phyloP scores from a whole-genome alignment of 2,329 filamentous ascomycete species.

The Coniella vitis region DNA sequence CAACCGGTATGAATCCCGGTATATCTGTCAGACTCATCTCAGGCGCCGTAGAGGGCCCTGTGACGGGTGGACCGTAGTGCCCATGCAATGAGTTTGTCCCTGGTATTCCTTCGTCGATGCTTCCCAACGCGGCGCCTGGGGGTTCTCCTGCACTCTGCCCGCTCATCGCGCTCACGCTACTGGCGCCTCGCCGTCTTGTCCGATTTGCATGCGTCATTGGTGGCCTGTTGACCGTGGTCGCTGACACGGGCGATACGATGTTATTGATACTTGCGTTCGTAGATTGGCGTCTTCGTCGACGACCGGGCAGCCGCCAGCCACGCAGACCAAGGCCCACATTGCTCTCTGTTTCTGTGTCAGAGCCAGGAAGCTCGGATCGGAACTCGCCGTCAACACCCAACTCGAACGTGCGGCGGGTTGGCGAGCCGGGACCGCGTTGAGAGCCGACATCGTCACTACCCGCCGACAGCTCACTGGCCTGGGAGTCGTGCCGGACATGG shows the following conservation, averaged over 20 bases:
- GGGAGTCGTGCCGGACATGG: constrained; percentile 36
- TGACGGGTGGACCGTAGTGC: constrained; percentile 36
- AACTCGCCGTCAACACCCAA: constrained; percentile 28
- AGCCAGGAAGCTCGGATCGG: constrained; percentile 32
- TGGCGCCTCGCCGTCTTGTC: constrained; percentile 23
- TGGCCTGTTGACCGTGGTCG: neutral
- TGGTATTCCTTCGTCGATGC: constrained; percentile 32
- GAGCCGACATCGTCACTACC: constrained; percentile 26
- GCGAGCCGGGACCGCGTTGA: constrained; percentile 15
- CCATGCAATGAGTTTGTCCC: constrained; percentile 32
- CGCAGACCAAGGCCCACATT: neutral
- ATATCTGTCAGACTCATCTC: constrained; percentile 14
- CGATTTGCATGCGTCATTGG: constrained; percentile 1
- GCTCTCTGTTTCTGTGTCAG: constrained; percentile 19
- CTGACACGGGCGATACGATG: constrained; percentile 8
- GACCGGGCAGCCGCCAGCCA: constrained; percentile 6
- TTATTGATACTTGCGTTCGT: neutral
- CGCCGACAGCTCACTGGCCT: constrained; percentile 34
- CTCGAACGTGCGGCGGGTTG: constrained; percentile 26
- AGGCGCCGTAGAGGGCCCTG: constrained; percentile 19
- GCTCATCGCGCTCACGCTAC: constrained; percentile 20
- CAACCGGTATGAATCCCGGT: constrained; percentile 7
- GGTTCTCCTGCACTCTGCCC: constrained; percentile 18
- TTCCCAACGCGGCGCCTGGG: constrained; percentile 20
- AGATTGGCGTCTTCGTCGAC: neutral